Percentiles rank a stretch among this genome's conserved stretches.
Conservation (phyloP, 2,329 filamentous ascomycete genomes). For the Fusarium tupiense region DNA sequence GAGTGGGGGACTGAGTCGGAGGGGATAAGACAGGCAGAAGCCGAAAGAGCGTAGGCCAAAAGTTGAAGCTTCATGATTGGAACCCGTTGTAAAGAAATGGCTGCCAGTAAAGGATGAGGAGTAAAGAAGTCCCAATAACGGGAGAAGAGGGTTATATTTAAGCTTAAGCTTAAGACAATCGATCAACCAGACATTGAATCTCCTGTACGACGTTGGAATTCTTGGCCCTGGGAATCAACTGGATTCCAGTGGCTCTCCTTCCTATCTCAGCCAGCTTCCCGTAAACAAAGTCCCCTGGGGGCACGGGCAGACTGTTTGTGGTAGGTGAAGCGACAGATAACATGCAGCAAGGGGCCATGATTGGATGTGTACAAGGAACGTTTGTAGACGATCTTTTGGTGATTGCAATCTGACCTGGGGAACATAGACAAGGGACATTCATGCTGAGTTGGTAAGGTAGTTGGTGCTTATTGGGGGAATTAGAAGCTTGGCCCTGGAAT, state of each 20-base stretch:
- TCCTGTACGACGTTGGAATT: not conserved
- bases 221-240: not conserved
- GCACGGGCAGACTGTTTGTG: conserved; percentile 14
- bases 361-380: conserved; percentile 22
- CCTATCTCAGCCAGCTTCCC: conserved; percentile 27
- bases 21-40: conserved; percentile 51
- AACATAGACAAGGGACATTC: not conserved
- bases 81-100: not conserved
- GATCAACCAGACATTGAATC: not conserved
- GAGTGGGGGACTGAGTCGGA: conserved; percentile 45
- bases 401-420: not conserved
- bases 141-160: conserved; percentile 18
- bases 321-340: conserved; percentile 33
- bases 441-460: not conserved
- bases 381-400: conserved; percentile 19
- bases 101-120: not conserved
- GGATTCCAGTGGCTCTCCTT: conserved; percentile 22
- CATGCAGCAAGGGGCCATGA: conserved; percentile 2
- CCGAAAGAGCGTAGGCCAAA: conserved; percentile 34
- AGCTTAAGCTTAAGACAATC: not conserved
- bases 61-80: conserved; percentile 44
- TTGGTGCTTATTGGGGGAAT: conserved; percentile 5
- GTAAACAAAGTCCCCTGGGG: conserved; percentile 8
- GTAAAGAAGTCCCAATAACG: not conserved
- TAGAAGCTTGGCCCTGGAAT: not conserved